Percentiles rank a stretch among this genome's conserved stretches.
phyloP scores from a whole-genome alignment of 2,329 filamentous ascomycete species.

The Elsinoe batatas region DNA sequence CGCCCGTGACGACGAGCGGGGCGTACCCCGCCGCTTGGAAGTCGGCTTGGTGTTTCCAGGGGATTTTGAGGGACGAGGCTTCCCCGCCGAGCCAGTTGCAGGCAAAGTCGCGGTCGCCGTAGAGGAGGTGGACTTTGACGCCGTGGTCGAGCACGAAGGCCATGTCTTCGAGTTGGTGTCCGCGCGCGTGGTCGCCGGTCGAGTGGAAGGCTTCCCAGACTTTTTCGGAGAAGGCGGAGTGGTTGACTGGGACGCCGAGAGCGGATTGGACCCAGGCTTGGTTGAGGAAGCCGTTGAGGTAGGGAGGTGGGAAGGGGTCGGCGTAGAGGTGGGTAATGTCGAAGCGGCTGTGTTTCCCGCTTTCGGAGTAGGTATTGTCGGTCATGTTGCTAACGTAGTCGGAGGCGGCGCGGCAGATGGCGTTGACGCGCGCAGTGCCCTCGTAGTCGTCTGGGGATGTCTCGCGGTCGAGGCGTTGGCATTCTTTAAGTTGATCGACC shows the following conservation, averaged over 20 bases:
- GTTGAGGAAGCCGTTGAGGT: slow-evolving; percentile 57
- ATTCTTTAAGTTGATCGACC: slow-evolving; percentile 43
- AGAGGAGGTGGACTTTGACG: slow-evolving; percentile 56
- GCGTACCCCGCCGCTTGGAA: slow-evolving; percentile 44
- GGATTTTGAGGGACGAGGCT: slow-evolving; percentile 39
- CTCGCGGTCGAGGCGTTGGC: slow-evolving; percentile 37
- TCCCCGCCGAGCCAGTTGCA: slow-evolving; percentile 52
- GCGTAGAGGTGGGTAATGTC: slow-evolving; percentile 42
- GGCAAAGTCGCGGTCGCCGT: slow-evolving; percentile 52
- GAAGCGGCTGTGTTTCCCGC: slow-evolving; percentile 43
- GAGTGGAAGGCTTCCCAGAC: slow-evolving; percentile 34
- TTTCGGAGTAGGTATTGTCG: slow-evolving; percentile 34
- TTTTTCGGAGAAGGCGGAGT: slow-evolving; percentile 18
- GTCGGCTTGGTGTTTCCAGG: slow-evolving; percentile 33
- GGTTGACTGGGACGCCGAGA: slow-evolving; percentile 40
- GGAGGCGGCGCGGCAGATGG: slow-evolving; percentile 21
- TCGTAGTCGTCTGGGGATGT: slow-evolving; percentile 44
- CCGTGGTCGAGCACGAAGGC: slow-evolving; percentile 33
- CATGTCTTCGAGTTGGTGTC: slow-evolving; percentile 30
- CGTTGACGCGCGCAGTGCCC: slow-evolving; percentile 27
- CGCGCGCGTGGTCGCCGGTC: slow-evolving; percentile 38
- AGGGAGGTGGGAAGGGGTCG: slow-evolving; percentile 51
- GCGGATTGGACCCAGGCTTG: slow-evolving; percentile 46
- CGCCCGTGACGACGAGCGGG: slow-evolving; percentile 20
- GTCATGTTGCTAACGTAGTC: slow-evolving; percentile 38